Evolutionary conservation across 2,329 filamentous ascomycete genomes (phyloP), one percentile per base, ranked within the genome.

Genomic region (Tolypocladium guangdongense): DNA sequence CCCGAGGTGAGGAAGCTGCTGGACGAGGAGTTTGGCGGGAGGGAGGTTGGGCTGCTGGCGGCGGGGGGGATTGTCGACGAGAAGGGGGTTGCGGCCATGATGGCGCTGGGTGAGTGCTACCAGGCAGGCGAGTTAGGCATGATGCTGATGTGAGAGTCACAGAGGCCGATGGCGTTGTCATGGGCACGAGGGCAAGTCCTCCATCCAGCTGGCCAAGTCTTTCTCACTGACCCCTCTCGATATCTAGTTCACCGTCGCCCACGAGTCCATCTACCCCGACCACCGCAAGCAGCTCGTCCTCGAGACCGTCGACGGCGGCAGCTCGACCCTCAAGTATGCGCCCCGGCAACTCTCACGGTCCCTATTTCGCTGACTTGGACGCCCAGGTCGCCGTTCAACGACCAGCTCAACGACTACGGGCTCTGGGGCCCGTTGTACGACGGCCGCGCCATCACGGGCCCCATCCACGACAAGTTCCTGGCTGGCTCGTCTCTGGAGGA

Each of bases 1-100:
- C 81, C 81, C 0, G 82, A 86, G 66, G 73, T 83, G 10, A 67
- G 65, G 49, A 74, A 75, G 54, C 70, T 77, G 52, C 57, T 84
- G 18, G 63, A 61, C 3, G 59, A 55, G 0, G 69, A 72, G 59
- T 71, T 71, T 52, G 49, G 59, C 0, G 66, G 60, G 5, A 64
- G 61, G 27, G 61, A 66, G 1, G 58, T 74, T 18, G 67, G 62
- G 4, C 61, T 85, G 0, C 61, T 84, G 4, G 82, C 80, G 5
- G 78, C 82, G 4, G 83, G 83, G 2, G 83, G 83, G 0, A 80
- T 86, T 52, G 72, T 72, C 7, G 76, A 84, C 54, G 75, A 75
- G 1, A 71, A 78, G 38, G 78, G 78, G 0, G 77, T 77, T 1
- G 77, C 78, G 2, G 81, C 81, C 2, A 76, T 77, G 2, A 56